Base-by-base conservation (phyloP, 345 rosid genomes). In the Laguncularia racemosa region DNA sequence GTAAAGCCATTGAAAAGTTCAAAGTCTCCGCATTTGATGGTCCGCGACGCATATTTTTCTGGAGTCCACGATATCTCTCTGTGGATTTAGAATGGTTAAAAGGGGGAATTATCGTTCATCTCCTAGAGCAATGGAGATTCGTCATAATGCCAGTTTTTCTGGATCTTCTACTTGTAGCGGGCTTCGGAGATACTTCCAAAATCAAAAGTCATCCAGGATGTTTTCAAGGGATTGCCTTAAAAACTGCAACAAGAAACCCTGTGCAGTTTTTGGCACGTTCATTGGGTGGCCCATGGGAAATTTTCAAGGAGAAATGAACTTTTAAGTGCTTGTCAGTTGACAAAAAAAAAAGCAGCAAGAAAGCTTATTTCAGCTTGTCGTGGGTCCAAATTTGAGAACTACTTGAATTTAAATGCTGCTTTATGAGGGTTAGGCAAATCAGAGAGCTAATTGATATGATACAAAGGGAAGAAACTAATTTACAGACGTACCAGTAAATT, bases 11-110 rank as follows among this genome's bases (percentile, higher is more conserved):
- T 10, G 14, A 16, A 16, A 58, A 62, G 44, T 56, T 71, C 60
- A 52, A 43, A 60, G 50, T 14, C 62, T 75, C 15, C 53, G 70
- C 16, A 50, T 71, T 61, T 75, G n/a, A 56, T 18, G 20, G 21
- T 73, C 16, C 20, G 33, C 19, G 58, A 55, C 18, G 71, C 67
- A 23, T 21, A 28, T 14, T 58, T 74, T 57, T 62, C 75, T 33
- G 18, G 51, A 6, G 53, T n/a, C 15, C 21, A 13, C 16, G 45
- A 23, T 40, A 20, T 53, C 64, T 58, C 5, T 26, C 59, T 1
- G 38, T 38, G 33, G 26, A 59, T 48, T 53, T 58, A 16, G 52
- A 53, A 17, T 59, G 64, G 64, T 13, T 66, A 7, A 55, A 45
- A 13, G 57, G 61, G 62, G 61, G 62, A 20, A 14, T 20, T 21